These are phyloP conservation scores for Podaxis carcinomalis DNA, from an alignment of 768 basidiomycete species.

Conservation along the genomic window DNA sequence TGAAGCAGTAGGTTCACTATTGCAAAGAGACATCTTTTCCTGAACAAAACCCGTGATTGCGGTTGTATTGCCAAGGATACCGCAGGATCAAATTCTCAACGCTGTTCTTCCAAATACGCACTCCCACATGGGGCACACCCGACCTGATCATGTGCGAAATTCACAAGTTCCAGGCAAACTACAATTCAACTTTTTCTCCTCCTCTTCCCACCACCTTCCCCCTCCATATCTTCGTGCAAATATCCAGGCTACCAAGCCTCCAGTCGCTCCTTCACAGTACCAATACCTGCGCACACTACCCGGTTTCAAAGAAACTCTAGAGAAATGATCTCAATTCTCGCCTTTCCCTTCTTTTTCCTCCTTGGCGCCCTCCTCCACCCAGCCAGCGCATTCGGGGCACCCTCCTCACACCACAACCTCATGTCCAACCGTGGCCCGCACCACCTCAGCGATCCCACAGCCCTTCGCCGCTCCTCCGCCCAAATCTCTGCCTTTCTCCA, in stretches of 20 bases:
- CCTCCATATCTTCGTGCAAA: neutral
- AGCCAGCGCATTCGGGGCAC: neutral
- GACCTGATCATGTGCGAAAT: slow-evolving; percentile 1
- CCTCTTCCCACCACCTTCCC: slow-evolving; percentile 13
- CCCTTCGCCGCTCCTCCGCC: slow-evolving; percentile 19
- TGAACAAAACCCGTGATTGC: neutral
- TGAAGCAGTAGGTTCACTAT: neutral
- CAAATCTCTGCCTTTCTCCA: slow-evolving; percentile 33
- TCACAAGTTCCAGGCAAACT: neutral
- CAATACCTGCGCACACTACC: neutral
- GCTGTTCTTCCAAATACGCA: neutral
- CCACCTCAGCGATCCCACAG: slow-evolving; percentile 13
- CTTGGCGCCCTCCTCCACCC: slow-evolving; percentile 4
- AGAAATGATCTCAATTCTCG: neutral
- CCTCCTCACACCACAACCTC: neutral
- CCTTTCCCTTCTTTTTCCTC: neutral
- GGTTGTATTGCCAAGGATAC: slow-evolving; percentile 19
- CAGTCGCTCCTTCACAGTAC: slow-evolving; percentile 29
- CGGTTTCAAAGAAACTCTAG: neutral
- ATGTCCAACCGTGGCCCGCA: slow-evolving; percentile 1
- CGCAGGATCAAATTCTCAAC: slow-evolving; percentile 4
- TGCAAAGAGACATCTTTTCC: neutral
- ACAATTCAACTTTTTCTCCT: slow-evolving; percentile 7
- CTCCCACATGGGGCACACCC: neutral
- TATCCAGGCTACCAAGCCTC: slow-evolving; percentile 23